Base-by-base conservation (phyloP, 805 yeast species). In the Yarrowia sp. region DNA sequence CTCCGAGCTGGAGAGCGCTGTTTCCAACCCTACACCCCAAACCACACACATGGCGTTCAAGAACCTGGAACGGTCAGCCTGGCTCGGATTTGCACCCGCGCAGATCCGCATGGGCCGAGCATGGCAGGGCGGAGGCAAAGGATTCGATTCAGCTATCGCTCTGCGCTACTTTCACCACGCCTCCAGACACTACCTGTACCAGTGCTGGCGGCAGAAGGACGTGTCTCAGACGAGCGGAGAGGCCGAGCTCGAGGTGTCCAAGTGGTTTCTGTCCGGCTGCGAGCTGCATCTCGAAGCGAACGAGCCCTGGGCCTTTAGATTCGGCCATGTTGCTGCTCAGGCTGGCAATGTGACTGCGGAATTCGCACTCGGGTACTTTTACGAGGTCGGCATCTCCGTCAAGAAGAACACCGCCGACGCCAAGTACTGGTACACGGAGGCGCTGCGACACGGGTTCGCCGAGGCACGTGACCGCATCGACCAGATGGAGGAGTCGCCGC, bases 231-330 rank as follows among this genome's bases (percentile, higher is more conserved):
- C 53, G 2, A 22, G 19, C 0, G 78, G 78, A 10, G 69, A 68
- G n/a, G 70, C 76, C 1, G 77, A 74, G 58, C 71, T 74, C 46
- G 79, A 75, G 65, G 64, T 77, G 14, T 70, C 76, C 39, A 75
- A 76, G 51, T 87, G 93, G 92, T 83, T 85, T 67, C 77, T 87
- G 12, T 84, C 90, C 0, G 96, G 96, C 1, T 84, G 83, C 1
- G 77, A 78, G 13, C 82, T 78, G 1, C 74, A 82, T 1, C 70
- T 87, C 42, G 73, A 74, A 42, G 78, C 80, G 7, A 84, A 84
- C 70, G 86, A 82, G 65, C 78, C 77, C 46, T 86, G 86, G 74
- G 90, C 91, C 0, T 85, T 81, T 65, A 71, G 81, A 16, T 87
- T 90, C 85, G 87, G 90, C 4, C 68, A 76, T 7, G 79, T 80